A percentile compares a stretch with the other conserved stretches of the same genome.
phyloP scores from a whole-genome alignment of 106 monocot species.

The Dendrobium nobile region DNA sequence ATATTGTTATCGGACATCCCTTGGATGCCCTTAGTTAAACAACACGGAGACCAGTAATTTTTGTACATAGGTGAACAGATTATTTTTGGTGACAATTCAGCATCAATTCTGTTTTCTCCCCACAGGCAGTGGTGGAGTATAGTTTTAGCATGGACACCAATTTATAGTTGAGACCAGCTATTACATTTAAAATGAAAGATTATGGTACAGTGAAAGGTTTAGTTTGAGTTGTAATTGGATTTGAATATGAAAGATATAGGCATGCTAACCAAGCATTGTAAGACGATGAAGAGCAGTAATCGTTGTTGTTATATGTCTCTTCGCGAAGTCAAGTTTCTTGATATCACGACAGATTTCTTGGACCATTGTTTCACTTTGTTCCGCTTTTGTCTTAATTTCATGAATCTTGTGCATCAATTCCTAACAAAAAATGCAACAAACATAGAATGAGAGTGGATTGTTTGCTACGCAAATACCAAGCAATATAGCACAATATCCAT shows the following conservation, averaged over 20 bases:
- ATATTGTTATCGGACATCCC: background rate
- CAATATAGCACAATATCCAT: background rate
- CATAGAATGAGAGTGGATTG: background rate
- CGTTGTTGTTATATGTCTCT: conserved; percentile 99
- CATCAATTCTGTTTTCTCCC: background rate
- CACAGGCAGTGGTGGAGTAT: background rate
- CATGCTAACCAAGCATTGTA: conserved; percentile 84
- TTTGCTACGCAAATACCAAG: background rate
- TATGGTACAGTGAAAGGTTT: background rate
- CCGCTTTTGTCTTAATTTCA: conserved; percentile 96
- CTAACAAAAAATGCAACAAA: conserved; percentile 22
- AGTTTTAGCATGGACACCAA: background rate
- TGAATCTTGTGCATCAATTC: conserved; percentile 95
- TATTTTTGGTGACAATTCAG: background rate
- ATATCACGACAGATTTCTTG: conserved; percentile 99
- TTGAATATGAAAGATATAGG: background rate
- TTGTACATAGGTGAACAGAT: background rate
- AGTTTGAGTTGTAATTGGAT: background rate
- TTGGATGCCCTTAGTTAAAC: background rate
- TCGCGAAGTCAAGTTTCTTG: conserved; percentile 95
- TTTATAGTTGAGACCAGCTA: background rate
- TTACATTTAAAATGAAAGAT: background rate
- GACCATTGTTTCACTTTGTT: conserved; percentile 99
- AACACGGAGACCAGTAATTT: background rate
- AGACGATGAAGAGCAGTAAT: conserved; percentile 98